Percentiles rank a stretch among this genome's conserved stretches.
These are phyloP conservation scores for Vaucheria bursata DNA, from an alignment of 352 stramenopile genomes.

Conservation along the genomic window DNA sequence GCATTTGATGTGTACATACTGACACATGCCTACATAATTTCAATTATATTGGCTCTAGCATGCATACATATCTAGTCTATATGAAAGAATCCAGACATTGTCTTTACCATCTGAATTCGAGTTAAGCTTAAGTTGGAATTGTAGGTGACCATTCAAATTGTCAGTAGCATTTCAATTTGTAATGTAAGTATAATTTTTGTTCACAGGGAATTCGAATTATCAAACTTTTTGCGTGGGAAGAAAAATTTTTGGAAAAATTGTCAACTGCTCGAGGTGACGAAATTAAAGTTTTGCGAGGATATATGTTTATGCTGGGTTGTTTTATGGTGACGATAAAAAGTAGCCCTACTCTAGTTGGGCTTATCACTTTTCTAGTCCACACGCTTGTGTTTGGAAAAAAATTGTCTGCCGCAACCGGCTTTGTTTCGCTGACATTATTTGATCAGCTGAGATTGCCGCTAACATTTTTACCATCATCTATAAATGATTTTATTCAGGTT, in stretches of 20 bases:
- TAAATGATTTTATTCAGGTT: constrained; percentile 58
- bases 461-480: constrained; percentile 87
- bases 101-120: not conserved
- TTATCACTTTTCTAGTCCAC: constrained; percentile 44
- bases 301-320: constrained; percentile 44
- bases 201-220: constrained; percentile 82
- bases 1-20: no score
- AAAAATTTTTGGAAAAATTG: constrained; percentile 54
- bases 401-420: constrained; percentile 76
- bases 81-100: not conserved
- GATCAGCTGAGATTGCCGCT: constrained; percentile 92
- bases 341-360: constrained; percentile 26
- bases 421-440: constrained; percentile 87
- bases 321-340: constrained; percentile 46
- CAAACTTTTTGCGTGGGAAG: constrained; percentile 68
- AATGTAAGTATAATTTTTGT: no score
- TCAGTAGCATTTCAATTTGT: no score
- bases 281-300: constrained; percentile 34
- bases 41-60: no score
- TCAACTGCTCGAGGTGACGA: constrained; percentile 17
- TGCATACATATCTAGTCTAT: no score
- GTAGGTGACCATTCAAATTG: no score
- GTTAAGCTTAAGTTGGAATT: no score
- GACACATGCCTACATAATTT: no score
- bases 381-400: constrained; percentile 54